Percentiles rank a stretch among this genome's conserved stretches.
Conservation (phyloP, 2,329 filamentous ascomycete genomes). For the Falciphora oryzae region DNA sequence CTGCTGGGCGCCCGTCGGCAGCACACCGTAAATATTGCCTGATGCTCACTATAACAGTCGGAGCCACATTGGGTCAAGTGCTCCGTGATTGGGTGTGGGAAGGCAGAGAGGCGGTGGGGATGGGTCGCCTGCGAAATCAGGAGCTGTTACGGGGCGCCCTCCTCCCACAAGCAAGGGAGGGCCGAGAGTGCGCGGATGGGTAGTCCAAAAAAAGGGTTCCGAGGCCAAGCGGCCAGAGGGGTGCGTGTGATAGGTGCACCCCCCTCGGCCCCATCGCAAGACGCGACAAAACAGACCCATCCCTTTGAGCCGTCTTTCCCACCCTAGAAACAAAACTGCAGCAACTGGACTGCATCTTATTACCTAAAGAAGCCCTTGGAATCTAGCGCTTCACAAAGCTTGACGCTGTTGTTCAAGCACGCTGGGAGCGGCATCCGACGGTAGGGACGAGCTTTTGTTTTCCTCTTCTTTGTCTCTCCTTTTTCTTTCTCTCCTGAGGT, state of each 20-base stretch:
- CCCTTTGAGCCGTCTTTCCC: background rate
- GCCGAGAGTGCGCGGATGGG: background rate
- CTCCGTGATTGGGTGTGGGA: constrained; percentile 2
- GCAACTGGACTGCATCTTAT: background rate
- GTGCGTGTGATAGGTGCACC: background rate
- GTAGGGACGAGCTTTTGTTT: background rate
- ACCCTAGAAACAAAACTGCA: background rate
- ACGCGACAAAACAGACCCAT: background rate
- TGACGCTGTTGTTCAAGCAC: background rate
- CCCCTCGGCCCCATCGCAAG: background rate
- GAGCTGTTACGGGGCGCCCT: background rate
- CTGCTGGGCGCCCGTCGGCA: too few species aligned
- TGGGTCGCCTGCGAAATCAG: background rate
- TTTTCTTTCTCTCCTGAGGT: background rate
- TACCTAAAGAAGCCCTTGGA: background rate
- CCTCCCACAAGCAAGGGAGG: background rate
- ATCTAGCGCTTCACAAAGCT: background rate
- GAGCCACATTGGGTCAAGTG: constrained; percentile 2
- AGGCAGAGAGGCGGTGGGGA: background rate
- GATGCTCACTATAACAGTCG: background rate
- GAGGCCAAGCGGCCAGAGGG: background rate
- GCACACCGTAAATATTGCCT: background rate
- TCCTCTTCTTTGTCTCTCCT: background rate
- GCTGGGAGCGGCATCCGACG: background rate
- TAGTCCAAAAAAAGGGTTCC: constrained; percentile 1